phyloP scores from a whole-genome alignment of 352 stramenopile species.

The Bremia lactucae region DNA sequence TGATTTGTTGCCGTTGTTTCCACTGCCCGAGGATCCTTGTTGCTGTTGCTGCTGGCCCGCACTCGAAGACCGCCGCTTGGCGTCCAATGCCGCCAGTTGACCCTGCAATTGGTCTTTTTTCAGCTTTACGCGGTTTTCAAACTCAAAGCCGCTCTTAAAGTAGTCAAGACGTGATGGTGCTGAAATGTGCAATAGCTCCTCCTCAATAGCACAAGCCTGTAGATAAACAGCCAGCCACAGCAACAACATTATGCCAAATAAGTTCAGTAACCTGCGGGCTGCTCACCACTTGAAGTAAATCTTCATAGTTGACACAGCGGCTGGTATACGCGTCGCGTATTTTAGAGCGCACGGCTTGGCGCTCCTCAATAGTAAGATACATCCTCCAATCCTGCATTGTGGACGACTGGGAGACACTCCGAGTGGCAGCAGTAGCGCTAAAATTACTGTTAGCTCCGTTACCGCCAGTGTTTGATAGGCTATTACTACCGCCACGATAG shows the following conservation, averaged over 20 bases:
- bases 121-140: conserved; percentile 84
- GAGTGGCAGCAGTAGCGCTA: conserved; percentile 26
- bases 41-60: conserved; percentile 22
- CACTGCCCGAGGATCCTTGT: conserved; percentile 17
- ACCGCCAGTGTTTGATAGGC: conserved; percentile 9
- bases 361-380: conserved; percentile 86
- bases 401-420: conserved; percentile 49
- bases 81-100: conserved; percentile 66
- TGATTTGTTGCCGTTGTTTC: conserved; percentile 32
- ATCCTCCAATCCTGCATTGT: conserved; percentile 84
- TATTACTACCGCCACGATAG: conserved; percentile 18
- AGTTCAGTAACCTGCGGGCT: background rate
- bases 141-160: conserved; percentile 87
- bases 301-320: conserved; percentile 77
- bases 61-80: conserved; percentile 51
- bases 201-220: conserved; percentile 83
- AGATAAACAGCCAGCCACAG: conserved; percentile 1
- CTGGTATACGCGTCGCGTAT: conserved; percentile 81
- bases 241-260: background rate
- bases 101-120: conserved; percentile 85
- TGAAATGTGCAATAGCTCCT: conserved; percentile 84
- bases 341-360: conserved; percentile 79
- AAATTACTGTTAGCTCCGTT: conserved; percentile 10
- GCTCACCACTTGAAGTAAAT: conserved; percentile 81
- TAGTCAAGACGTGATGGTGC: conserved; percentile 82